phyloP scores from a whole-genome alignment of 306 rosid species.

The Alnus rubra region DNA sequence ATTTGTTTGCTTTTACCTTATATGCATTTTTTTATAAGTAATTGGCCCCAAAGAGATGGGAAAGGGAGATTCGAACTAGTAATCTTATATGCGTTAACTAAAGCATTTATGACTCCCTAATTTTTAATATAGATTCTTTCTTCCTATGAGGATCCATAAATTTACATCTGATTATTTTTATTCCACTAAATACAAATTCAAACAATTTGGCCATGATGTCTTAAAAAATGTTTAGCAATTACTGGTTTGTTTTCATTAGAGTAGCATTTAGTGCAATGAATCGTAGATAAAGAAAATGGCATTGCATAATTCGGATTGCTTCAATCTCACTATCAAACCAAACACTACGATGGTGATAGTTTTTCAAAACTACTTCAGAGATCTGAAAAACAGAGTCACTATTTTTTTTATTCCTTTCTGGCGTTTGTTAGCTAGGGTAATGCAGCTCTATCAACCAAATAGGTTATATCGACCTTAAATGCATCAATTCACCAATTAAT shows the following conservation, averaged over 20 bases:
- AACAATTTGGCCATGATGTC: background rate
- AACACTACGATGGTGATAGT: background rate
- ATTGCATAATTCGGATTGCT: background rate
- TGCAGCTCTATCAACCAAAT: background rate
- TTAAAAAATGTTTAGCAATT: background rate
- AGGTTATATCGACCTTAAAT: background rate
- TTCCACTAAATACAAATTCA: background rate
- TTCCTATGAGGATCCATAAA: background rate
- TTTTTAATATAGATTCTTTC: background rate
- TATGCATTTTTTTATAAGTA: too few relatives aligned
- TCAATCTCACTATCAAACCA: background rate
- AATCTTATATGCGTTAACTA: background rate
- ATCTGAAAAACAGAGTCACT: background rate
- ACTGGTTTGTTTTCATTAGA: background rate
- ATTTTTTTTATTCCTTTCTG: background rate
- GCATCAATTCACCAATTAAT: background rate
- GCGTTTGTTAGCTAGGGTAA: background rate
- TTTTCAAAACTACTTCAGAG: background rate
- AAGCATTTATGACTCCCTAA: background rate
- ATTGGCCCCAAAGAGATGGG: too few relatives aligned
- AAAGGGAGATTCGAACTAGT: too few relatives aligned
- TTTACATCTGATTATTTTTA: background rate
- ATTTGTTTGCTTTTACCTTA: background rate
- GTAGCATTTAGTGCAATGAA: background rate
- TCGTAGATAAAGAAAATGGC: background rate